phyloP scores from a whole-genome alignment of 768 basidiomycete genomes.

The Tricholoma bakamatsutake region DNA sequence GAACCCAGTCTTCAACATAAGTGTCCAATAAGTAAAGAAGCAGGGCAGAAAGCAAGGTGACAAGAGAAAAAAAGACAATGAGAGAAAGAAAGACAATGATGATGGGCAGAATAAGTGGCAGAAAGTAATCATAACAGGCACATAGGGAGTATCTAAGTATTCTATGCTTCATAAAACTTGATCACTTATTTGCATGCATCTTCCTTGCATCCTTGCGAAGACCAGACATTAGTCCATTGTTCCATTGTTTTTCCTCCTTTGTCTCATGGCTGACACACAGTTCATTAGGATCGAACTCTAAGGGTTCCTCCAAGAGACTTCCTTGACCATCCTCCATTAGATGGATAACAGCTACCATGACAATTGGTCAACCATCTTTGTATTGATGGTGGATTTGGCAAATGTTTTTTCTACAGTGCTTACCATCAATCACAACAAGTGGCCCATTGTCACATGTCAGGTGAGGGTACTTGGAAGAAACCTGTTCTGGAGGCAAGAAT shows the following conservation, averaged over 20 bases:
- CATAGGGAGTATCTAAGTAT: not conserved
- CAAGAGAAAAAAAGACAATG: no score
- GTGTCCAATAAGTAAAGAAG: not conserved
- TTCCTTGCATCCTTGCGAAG: not conserved
- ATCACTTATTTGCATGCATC: not conserved
- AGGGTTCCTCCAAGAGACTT: not conserved
- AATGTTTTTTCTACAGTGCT: not conserved
- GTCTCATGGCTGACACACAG: not conserved
- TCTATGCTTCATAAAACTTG: not conserved
- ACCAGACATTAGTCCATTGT: not conserved
- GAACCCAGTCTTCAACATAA: not conserved
- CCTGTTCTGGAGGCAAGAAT: no score
- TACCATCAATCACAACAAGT: constrained; percentile 1
- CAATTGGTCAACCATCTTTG: not conserved
- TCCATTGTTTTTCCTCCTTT: not conserved
- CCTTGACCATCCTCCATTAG: not conserved
- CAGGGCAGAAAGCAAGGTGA: not conserved
- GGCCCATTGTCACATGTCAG: not conserved
- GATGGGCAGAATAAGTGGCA: not conserved
- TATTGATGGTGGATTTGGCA: not conserved
- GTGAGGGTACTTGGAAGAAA: not conserved
- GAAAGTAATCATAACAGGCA: not conserved
- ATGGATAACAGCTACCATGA: not conserved
- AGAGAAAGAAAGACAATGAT: not conserved
- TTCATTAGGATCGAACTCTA: not conserved